Conservation (phyloP, 345 rosid species). For the Xanthoceras sorbifolium region DNA sequence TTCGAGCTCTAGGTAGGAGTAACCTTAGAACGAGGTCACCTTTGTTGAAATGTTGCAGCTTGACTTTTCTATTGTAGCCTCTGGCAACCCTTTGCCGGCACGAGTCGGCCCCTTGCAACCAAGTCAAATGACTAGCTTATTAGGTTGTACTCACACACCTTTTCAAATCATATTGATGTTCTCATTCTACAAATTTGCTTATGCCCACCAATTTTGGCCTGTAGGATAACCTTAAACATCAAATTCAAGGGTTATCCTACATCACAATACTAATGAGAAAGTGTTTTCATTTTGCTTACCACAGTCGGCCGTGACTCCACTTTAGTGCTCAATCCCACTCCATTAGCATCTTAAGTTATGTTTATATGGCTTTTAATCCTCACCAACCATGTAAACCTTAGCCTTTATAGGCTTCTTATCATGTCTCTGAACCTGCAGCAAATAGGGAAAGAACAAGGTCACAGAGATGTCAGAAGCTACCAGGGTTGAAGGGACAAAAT, state of each 20-base stretch:
- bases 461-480: not conserved
- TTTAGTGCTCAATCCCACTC: not conserved
- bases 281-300: not conserved
- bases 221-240: not conserved
- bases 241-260: not conserved
- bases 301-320: not conserved
- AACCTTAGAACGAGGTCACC: no score
- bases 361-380: not conserved
- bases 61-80: no score
- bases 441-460: not conserved
- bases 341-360: not conserved
- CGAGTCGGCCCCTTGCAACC: not conserved
- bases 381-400: not conserved
- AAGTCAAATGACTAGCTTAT: no score
- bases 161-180: not conserved
- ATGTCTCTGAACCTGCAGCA: not conserved
- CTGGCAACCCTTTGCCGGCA: no score
- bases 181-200: not conserved
- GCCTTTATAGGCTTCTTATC: not conserved
- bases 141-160: no score
- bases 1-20: no score
- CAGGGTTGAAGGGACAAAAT: not conserved
- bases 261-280: not conserved
- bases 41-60: no score
- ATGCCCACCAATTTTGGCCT: not conserved